Evolutionary conservation across 768 basidiomycete species (phyloP), one percentile per base, ranked within the genome.

Genomic region (Gautieria morchelliformis): DNA sequence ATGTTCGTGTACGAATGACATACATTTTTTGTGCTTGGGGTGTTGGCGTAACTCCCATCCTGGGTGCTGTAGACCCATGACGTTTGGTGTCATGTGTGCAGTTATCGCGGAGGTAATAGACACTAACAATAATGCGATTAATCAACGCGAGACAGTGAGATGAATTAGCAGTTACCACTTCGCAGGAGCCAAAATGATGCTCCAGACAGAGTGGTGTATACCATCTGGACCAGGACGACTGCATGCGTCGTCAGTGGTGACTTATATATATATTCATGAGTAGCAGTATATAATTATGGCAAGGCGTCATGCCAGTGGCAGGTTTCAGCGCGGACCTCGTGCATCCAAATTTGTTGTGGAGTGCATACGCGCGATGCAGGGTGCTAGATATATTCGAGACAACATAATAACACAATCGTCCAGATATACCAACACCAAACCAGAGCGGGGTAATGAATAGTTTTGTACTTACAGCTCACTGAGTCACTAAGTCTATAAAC

Each of bases 391-490:
- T 20, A 11, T 15, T 15, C 11, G 33, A n/a, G 15, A 5, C 11
- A 11, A 35, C 33, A 11, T 35, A 11, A 35, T 35, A 35, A 5
- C 11, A 35, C 5, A 11, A n/a, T 35, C 6, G 11, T n/a, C n/a
- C n/a, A n/a, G n/a, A n/a, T n/a, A n/a, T n/a, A n/a, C n/a, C n/a
- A n/a, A n/a, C n/a, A n/a, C n/a, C n/a, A n/a, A n/a, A n/a, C n/a
- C n/a, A n/a, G n/a, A n/a, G n/a, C n/a, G n/a, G n/a, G n/a, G n/a
- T n/a, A n/a, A n/a, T n/a, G n/a, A n/a, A n/a, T n/a, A n/a, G n/a
- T n/a, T n/a, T n/a, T n/a, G n/a, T n/a, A 91, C 93, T 93, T 27
- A 89, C 70, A n/a, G 93, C 96, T 64, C 98, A 99, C n/a, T n/a
- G n/a, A n/a, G n/a, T n/a, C n/a, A n/a, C n/a, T n/a, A n/a, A n/a